Evolutionary conservation across 768 basidiomycete species (phyloP).

Genomic region (Psilocybe subaeruginosa): DNA sequence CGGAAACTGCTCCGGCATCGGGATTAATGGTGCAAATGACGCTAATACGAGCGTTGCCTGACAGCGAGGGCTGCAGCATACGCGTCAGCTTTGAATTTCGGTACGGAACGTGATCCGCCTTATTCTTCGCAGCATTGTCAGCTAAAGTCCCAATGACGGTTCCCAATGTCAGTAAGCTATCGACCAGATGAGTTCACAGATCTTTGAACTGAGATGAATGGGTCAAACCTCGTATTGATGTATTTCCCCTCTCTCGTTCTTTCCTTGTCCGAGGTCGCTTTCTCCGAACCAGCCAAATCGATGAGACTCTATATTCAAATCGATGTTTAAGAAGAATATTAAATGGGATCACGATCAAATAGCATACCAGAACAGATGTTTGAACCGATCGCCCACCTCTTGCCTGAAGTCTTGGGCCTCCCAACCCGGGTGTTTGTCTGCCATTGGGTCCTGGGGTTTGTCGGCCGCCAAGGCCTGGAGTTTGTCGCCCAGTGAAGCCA

Average conservation of each 20-base stretch:
- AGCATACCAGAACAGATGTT: slow-evolving; percentile 68
- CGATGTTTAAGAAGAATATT: slow-evolving; percentile 2
- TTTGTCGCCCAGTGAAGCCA: slow-evolving; percentile 38
- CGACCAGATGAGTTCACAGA: slow-evolving; percentile 2
- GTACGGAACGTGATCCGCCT: slow-evolving; percentile 91
- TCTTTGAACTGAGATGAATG: background rate
- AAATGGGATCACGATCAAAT: background rate
- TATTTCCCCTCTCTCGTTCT: slow-evolving; percentile 95
- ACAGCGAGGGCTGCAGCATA: slow-evolving; percentile 91
- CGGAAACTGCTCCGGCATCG: slow-evolving; percentile 72
- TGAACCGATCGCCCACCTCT: slow-evolving; percentile 81
- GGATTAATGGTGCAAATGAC: slow-evolving; percentile 97
- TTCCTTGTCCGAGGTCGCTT: slow-evolving; percentile 94
- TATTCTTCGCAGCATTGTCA: slow-evolving; percentile 81
- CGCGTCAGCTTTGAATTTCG: slow-evolving; percentile 95
- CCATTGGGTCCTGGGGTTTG: slow-evolving; percentile 52
- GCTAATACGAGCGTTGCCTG: slow-evolving; percentile 93
- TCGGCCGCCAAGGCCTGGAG: slow-evolving; percentile 35
- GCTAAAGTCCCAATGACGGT: slow-evolving; percentile 91
- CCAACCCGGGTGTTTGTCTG: slow-evolving; percentile 45
- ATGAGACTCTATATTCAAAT: slow-evolving; percentile 75
- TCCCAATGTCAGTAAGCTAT: slow-evolving; percentile 87
- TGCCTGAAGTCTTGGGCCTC: slow-evolving; percentile 70
- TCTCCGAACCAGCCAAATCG: slow-evolving; percentile 96
- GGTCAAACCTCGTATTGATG: slow-evolving; percentile 82